Percentiles rank a stretch among this genome's conserved stretches.
phyloP scores from a whole-genome alignment of 305 asterid species.

The Stenogyne calaminthoides region DNA sequence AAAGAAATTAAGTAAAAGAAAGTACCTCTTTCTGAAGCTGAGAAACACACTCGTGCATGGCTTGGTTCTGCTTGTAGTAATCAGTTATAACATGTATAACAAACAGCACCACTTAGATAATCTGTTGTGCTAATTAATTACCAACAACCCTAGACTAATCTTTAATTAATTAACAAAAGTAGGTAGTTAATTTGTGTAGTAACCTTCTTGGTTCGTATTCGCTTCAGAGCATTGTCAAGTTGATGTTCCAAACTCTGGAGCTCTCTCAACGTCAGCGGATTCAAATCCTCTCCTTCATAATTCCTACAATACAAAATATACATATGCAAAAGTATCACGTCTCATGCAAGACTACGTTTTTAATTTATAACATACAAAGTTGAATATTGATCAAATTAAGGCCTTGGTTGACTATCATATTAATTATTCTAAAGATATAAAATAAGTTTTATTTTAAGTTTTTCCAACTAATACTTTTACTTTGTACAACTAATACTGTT shows the following conservation, averaged over 20 bases:
- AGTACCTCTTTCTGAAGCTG: constrained; percentile 75
- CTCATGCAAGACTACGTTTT: no score
- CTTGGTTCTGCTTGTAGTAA: constrained; percentile 56
- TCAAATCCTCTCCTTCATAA: constrained; percentile 63
- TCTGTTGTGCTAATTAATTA: background rate
- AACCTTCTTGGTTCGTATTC: constrained; percentile 66
- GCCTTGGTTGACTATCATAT: no score
- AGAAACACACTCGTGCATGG: constrained; percentile 65
- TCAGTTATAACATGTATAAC: no score
- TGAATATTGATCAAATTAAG: no score
- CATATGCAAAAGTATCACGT: no score
- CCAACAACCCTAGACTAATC: background rate
- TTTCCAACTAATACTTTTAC: no score
- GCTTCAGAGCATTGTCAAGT: constrained; percentile 57
- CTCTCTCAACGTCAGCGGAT: constrained; percentile 65
- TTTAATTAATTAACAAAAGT: background rate
- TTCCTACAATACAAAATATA: constrained; percentile 39
- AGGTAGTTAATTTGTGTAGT: background rate
- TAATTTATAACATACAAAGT: no score
- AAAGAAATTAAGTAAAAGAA: background rate
- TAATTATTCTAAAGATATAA: no score
- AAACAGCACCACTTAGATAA: background rate
- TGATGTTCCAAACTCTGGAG: constrained; percentile 79
- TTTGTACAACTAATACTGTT: no score
- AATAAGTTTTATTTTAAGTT: no score